Percentiles rank a stretch among this genome's conserved stretches.
Evolutionary conservation across 257 asterid species (phyloP).

Genomic region (Catharanthus roseus): DNA sequence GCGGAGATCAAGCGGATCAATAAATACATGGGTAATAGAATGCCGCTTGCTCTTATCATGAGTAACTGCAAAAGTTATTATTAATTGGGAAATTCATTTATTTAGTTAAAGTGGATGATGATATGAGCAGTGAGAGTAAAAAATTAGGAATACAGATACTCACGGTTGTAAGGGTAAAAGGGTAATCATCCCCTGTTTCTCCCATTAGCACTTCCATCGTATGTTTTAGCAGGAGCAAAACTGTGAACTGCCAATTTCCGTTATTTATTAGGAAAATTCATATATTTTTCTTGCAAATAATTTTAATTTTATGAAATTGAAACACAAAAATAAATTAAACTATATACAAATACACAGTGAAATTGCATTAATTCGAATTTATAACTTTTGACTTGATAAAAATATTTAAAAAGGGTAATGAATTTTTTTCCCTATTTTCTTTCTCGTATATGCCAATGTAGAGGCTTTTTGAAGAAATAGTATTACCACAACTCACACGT

Average conservation of each 20-base stretch:
- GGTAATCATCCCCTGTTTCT: conserved; percentile 46
- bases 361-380: no score
- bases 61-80: conserved; percentile 44
- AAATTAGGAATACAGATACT: conserved; percentile 27
- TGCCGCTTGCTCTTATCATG: conserved; percentile 53
- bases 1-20: conserved; percentile 46
- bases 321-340: no score
- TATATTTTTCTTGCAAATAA: no score
- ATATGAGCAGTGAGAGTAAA: not conserved
- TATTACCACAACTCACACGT: not conserved
- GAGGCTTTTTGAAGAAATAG: no score
- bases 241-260: conserved; percentile 38
- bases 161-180: conserved; percentile 69
- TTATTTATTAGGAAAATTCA: no score
- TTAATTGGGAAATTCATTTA: no score
- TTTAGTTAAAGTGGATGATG: not conserved
- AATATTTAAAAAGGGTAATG: no score
- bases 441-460: not conserved
- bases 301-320: no score
- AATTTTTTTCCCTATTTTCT: not conserved
- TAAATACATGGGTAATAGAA: conserved; percentile 74
- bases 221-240: conserved; percentile 45
- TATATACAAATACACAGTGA: no score
- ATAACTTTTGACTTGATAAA: no score
- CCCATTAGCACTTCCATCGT: conserved; percentile 40